A percentile compares a stretch with the other conserved stretches of the same genome.
Evolutionary conservation across 2,329 filamentous ascomycete species (phyloP).

Genomic region (Ophiostoma populinum): DNA sequence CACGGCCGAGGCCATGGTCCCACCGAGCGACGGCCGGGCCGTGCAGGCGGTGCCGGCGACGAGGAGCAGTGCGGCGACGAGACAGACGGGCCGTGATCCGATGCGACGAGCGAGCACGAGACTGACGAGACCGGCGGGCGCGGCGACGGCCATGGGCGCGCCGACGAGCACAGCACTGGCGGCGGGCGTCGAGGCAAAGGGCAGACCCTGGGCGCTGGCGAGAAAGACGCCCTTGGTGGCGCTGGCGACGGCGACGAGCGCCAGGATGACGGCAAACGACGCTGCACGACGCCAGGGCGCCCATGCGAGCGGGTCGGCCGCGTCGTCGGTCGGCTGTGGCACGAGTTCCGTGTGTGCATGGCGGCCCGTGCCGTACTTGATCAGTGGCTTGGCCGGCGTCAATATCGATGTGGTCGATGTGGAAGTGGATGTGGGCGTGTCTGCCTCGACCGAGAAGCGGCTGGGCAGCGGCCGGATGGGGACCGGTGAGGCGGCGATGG

Average conservation of each 20-base stretch:
- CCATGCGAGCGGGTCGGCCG: constrained; percentile 36
- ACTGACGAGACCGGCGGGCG: constrained; percentile 30
- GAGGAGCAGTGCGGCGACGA: constrained; percentile 26
- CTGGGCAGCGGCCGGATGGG: too few relatives aligned
- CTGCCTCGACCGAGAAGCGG: too few relatives aligned
- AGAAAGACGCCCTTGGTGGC: constrained; percentile 38
- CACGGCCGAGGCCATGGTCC: too few relatives aligned
- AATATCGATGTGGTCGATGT: too few relatives aligned
- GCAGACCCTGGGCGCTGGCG: constrained; percentile 22
- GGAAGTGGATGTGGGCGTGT: too few relatives aligned
- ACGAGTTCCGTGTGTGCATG: constrained; percentile 26
- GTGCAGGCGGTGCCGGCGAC: constrained; percentile 24
- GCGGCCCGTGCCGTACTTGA: constrained; percentile 30
- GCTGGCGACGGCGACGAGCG: constrained; percentile 27
- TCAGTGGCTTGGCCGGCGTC: too few relatives aligned
- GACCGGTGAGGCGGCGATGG: too few relatives aligned
- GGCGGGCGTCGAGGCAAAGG: constrained; percentile 30
- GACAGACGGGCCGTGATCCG: constrained; percentile 36
- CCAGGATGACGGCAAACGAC: too few relatives aligned
- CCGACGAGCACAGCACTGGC: too few relatives aligned
- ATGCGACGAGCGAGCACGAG: constrained; percentile 26
- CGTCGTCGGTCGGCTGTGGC: constrained; percentile 37
- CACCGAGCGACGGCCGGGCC: too few relatives aligned
- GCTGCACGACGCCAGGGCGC: too few relatives aligned
- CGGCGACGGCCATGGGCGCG: constrained; percentile 25